Conservation (phyloP, 768 basidiomycete genomes). For the Suillus americanus region DNA sequence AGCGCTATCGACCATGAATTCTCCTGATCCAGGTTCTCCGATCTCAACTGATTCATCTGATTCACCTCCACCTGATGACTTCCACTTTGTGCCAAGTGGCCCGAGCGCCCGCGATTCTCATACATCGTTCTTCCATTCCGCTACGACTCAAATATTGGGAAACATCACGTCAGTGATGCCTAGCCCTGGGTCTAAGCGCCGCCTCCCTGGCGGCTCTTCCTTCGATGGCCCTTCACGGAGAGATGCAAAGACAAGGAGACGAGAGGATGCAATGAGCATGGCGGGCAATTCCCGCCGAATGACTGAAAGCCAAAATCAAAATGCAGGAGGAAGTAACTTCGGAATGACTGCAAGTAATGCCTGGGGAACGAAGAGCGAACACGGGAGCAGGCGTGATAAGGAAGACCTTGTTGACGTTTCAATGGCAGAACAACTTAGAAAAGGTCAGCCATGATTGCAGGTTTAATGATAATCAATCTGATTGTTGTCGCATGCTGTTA, state of each 20-base stretch:
- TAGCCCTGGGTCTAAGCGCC: conserved; percentile 42
- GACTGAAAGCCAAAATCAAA: conserved; percentile 23
- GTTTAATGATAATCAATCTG: background rate
- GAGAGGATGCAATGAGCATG: conserved; percentile 39
- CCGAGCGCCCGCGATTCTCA: conserved; percentile 26
- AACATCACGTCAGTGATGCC: conserved; percentile 21
- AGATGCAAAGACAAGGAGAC: conserved; percentile 50
- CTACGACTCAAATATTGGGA: conserved; percentile 20
- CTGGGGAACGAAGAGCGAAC: conserved; percentile 33
- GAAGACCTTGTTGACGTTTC: conserved; percentile 53
- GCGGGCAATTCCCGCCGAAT: conserved; percentile 22
- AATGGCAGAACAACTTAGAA: conserved; percentile 53
- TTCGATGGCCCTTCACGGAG: conserved; percentile 42
- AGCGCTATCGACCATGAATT: conserved; percentile 28
- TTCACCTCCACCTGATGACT: conserved; percentile 37
- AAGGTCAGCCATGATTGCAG: conserved; percentile 37
- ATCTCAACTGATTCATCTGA: conserved; percentile 38
- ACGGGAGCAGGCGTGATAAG: conserved; percentile 49
- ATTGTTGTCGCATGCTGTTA: background rate
- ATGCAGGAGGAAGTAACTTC: conserved; percentile 6
- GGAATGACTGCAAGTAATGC: conserved; percentile 19
- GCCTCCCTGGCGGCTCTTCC: conserved; percentile 48
- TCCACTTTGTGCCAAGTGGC: conserved; percentile 20
- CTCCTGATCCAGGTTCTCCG: conserved; percentile 37
- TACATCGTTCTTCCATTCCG: conserved; percentile 15